A percentile compares a stretch with the other conserved stretches of the same genome.
These are phyloP conservation scores for Graphiopsis chlorocephala DNA, from an alignment of 2,329 filamentous ascomycete genomes.

Conservation along the genomic window DNA sequence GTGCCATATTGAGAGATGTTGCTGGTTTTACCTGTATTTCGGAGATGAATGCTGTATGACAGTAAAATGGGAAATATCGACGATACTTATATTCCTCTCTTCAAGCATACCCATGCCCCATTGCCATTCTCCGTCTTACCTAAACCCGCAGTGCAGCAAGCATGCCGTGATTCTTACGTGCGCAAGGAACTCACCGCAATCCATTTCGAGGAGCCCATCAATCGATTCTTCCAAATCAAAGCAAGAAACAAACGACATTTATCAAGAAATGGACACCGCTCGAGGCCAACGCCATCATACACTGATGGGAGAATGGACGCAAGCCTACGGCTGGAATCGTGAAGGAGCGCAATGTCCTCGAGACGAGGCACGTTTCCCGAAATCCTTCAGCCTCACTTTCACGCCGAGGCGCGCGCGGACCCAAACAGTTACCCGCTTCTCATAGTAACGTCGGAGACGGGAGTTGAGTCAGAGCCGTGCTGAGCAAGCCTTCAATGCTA, in stretches of 20 bases:
- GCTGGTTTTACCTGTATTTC: background rate
- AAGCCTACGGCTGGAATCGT: background rate
- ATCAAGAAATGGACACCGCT: background rate
- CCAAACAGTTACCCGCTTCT: background rate
- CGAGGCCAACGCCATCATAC: background rate
- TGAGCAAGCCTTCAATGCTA: background rate
- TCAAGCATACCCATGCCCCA: background rate
- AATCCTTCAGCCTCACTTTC: constrained; percentile 3
- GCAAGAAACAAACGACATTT: background rate
- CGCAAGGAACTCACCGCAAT: background rate
- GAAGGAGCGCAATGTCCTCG: background rate
- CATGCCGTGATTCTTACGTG: constrained; percentile 2
- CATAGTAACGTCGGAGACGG: constrained; percentile 4
- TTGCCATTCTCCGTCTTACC: background rate
- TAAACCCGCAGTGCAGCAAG: background rate
- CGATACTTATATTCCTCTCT: background rate
- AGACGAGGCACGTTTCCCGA: background rate
- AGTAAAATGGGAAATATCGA: background rate
- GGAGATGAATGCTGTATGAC: background rate
- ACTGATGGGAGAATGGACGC: background rate
- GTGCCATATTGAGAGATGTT: background rate
- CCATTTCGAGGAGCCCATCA: background rate
- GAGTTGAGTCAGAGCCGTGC: constrained; percentile 1
- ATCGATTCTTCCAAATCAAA: background rate
- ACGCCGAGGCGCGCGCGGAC: no score